phyloP scores from a whole-genome alignment of 2,329 filamentous ascomycete species.

The Pseudogymnoascus sp. region DNA sequence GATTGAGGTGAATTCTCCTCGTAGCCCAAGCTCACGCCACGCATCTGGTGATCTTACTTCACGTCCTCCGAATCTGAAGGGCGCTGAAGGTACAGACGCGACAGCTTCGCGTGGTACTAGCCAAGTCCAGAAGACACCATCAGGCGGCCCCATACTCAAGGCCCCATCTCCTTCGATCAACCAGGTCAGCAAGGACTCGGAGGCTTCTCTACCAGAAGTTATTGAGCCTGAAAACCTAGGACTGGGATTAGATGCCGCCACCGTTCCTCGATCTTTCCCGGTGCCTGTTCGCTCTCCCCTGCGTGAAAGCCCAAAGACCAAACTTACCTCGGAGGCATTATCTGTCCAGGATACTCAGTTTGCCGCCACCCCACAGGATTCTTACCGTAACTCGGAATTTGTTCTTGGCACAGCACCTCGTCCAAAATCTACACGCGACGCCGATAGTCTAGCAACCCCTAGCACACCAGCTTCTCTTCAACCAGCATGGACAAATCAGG shows the following conservation, averaged over 20 bases:
- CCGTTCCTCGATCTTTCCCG: background rate
- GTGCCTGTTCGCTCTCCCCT: background rate
- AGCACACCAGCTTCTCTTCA: background rate
- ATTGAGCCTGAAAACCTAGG: background rate
- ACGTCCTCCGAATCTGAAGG: background rate
- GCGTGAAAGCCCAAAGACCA: background rate
- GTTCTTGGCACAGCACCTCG: slow-evolving; percentile 22
- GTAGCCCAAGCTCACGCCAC: slow-evolving; percentile 16
- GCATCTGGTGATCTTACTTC: background rate
- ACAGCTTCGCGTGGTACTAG: background rate
- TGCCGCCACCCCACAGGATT: background rate
- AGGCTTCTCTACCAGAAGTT: background rate
- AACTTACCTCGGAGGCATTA: background rate
- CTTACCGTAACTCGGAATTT: slow-evolving; percentile 14
- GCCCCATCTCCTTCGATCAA: background rate
- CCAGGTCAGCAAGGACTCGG: background rate
- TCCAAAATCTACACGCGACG: slow-evolving; percentile 13
- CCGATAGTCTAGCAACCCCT: background rate
- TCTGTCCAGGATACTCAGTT: background rate
- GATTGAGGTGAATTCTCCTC: slow-evolving; percentile 25
- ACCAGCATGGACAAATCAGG: background rate
- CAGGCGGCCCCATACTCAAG: background rate
- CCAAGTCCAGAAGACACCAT: background rate
- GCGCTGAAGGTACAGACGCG: background rate
- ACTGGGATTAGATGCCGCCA: background rate